phyloP scores from a whole-genome alignment of 495 filamentous ascomycete species.

The Cudoniella acicularis region DNA sequence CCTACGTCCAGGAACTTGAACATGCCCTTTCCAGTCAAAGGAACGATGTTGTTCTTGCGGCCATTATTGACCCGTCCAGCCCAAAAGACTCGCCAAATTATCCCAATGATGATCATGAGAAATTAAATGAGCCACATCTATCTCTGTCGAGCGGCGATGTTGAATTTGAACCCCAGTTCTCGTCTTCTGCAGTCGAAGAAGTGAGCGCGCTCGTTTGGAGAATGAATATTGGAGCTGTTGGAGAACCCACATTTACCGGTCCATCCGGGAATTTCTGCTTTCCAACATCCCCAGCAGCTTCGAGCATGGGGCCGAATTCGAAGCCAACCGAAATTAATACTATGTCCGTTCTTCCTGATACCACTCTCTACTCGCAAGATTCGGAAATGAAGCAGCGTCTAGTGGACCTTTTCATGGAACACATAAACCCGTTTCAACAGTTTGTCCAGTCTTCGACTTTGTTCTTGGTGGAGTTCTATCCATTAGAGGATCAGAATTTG shows the following conservation, averaged over 20 bases:
- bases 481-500: not conserved
- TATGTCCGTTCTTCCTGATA: not conserved
- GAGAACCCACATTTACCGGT: not conserved
- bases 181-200: not conserved
- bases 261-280: slow-evolving; percentile 2
- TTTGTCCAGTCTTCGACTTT: not conserved
- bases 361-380: not conserved
- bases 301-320: not conserved
- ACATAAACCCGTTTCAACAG: not conserved
- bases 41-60: not conserved
- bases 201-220: not conserved
- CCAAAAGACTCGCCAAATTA: not conserved
- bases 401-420: not conserved
- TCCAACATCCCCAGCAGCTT: not conserved
- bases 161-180: not conserved
- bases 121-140: too few relatives aligned
- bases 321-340: too few relatives aligned
- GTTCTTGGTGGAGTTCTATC: not conserved
- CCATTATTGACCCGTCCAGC: too few relatives aligned
- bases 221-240: not conserved
- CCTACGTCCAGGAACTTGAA: not conserved
- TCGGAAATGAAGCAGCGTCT: not conserved
- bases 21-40: not conserved
- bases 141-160: not conserved
- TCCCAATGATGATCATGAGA: not conserved